Percentiles rank a stretch among this genome's conserved stretches.
Conservation (phyloP, 73 alveolate genomes). For the Uronychia binucleata region DNA sequence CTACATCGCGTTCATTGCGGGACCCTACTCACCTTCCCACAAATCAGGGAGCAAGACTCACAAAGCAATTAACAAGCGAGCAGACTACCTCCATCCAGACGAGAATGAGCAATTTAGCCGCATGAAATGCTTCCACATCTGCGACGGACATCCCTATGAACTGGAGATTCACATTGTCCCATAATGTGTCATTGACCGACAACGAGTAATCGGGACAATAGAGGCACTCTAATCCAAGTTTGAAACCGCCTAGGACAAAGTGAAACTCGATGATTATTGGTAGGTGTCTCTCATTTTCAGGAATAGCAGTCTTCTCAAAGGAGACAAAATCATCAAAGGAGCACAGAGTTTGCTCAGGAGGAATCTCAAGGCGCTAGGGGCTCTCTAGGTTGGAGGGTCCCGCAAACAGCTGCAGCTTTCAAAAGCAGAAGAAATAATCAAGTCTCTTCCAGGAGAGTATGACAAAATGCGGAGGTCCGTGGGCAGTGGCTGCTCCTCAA, state of each 20-base stretch:
- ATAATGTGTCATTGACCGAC: neutral
- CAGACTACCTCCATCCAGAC: neutral
- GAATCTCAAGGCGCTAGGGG: neutral
- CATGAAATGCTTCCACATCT: neutral
- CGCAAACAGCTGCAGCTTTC: neutral
- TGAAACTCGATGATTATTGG: neutral
- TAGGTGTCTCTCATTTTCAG: neutral
- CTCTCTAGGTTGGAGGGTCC: neutral
- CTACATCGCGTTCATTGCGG: conserved; percentile 35
- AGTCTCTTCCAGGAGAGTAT: neutral
- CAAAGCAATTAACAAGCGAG: neutral
- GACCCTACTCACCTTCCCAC: conserved; percentile 23
- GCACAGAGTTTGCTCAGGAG: neutral
- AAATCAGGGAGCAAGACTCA: neutral
- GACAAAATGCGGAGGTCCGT: neutral
- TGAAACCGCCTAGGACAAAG: neutral
- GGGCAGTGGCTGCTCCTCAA: neutral
- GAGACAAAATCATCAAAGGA: neutral
- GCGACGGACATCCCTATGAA: neutral
- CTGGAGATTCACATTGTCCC: neutral
- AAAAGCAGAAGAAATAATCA: neutral
- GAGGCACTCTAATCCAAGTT: neutral
- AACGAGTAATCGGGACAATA: neutral
- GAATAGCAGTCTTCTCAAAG: neutral
- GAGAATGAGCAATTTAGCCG: neutral